Evolutionary conservation across 192 early-diverging fungal species (phyloP).

Genomic region (Lunasporangiospora selenospora): DNA sequence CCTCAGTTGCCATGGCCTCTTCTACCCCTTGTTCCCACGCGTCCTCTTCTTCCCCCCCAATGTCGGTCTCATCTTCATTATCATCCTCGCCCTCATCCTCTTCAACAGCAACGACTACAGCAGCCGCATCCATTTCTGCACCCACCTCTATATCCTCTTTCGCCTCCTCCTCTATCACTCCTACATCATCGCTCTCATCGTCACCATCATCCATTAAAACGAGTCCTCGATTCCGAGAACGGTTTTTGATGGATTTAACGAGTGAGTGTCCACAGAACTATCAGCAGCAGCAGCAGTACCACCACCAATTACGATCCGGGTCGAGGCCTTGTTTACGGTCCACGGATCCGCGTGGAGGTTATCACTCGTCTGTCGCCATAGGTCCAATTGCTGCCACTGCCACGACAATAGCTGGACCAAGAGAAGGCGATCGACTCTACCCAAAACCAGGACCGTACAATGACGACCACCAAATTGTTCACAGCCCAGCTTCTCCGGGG

Average conservation of each 20-base stretch:
- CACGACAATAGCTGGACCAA: no score
- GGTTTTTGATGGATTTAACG: constrained; percentile 32
- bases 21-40: background rate
- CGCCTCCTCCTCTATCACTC: background rate
- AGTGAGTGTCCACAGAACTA: no score
- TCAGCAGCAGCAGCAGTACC: no score
- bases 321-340: no score
- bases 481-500: no score
- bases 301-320: background rate
- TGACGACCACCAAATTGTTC: no score
- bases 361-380: no score
- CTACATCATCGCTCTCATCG: background rate
- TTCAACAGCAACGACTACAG: background rate
- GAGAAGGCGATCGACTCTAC: no score
- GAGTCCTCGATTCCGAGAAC: constrained; percentile 23
- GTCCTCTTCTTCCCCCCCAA: constrained; percentile 9
- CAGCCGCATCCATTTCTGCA: background rate
- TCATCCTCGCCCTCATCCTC: background rate
- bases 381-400: no score
- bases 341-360: no score
- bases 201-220: background rate
- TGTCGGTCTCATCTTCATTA: background rate
- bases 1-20: background rate
- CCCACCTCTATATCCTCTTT: background rate
- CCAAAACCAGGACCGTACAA: no score